phyloP scores from a whole-genome alignment of 2,329 filamentous ascomycete species.

The Botryotinia narcissicola region DNA sequence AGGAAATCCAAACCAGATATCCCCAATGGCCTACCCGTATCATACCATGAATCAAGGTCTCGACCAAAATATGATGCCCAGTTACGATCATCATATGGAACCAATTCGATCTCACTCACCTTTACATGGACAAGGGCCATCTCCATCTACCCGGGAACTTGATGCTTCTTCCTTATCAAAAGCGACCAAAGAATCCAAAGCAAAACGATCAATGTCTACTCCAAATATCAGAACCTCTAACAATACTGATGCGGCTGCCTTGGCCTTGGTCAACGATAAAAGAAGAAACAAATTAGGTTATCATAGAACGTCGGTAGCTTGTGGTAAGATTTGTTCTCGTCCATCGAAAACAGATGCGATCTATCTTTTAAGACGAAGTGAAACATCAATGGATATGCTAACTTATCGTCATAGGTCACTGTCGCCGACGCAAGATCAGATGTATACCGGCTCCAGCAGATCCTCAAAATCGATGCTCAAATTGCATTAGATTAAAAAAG shows the following conservation, averaged over 20 bases:
- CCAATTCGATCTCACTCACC: constrained; percentile 28
- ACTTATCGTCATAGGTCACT: constrained; percentile 63
- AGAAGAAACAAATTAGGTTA: constrained; percentile 92
- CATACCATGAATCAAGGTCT: constrained; percentile 30
- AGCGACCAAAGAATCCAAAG: constrained; percentile 32
- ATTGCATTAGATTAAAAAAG: constrained; percentile 92
- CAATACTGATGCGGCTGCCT: constrained; percentile 37
- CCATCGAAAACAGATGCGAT: constrained; percentile 18
- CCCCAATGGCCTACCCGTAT: constrained; percentile 37
- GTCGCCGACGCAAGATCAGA: constrained; percentile 87
- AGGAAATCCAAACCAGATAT: constrained; percentile 28
- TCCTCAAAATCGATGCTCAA: constrained; percentile 73
- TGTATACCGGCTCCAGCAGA: constrained; percentile 78
- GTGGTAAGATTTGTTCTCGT: constrained; percentile 64
- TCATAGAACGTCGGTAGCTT: constrained; percentile 91
- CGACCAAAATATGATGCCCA: constrained; percentile 34
- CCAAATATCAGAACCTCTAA: constrained; percentile 47
- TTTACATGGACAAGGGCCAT: constrained; percentile 25
- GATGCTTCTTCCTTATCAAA: constrained; percentile 19
- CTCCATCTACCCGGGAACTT: constrained; percentile 28
- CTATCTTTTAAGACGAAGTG: constrained; percentile 15
- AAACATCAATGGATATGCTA: constrained; percentile 21
- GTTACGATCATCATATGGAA: constrained; percentile 33
- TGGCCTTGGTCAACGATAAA: constrained; percentile 53
- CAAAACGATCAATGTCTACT: constrained; percentile 51